Base-by-base conservation (phyloP, 306 rosid genomes). In the Ceratonia siliqua region DNA sequence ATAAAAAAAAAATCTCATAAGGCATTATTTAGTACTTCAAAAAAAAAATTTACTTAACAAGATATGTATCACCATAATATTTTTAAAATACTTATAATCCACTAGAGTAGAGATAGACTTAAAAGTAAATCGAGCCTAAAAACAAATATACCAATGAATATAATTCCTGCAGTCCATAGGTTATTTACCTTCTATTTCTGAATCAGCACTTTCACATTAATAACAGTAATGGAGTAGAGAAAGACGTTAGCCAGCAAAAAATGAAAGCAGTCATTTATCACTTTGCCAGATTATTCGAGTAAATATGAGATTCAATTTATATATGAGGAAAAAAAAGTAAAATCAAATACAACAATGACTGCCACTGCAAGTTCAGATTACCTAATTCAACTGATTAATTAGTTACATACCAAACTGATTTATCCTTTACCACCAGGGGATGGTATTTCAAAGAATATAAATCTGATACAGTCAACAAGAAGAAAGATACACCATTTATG, bases 361-460 rank as follows among this genome's bases (percentile, higher is more conserved):
- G 76, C 76, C 69, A 32, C 70, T 62, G 73, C 4, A 57, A n/a
- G n/a, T 74, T 82, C 42, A 35, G 59, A 78, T 56, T 5, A 32
- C 65, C 80, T 78, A 64, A 70, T 17, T 63, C 48, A 70, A 49
- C 72, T 46, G 39, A 79, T 56, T 70, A 70, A 45, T 73, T 67
- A 82, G 50, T 72, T 33, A 78, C 57, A 78, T 74, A 62, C 71
- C 76, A 74, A 74, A 73, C 17, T 18, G 56, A 42, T 32, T 32
- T 66, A 70, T 82, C 80, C 73, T 74, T 74, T 42, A 61, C 36
- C 5, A 30, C 74, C 81, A 62, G 62, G 33, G 74, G 53, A 62
- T 62, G 71, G 72, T 41, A 78, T 48, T 57, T 70, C n/a, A 83
- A 83, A 83, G 73, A 79, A 83, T 64, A 75, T 13, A 56, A 64